Percentiles rank a stretch among this genome's conserved stretches.
Conservation (phyloP, 2,329 filamentous ascomycete species). For the Colletotrichum sp. region DNA sequence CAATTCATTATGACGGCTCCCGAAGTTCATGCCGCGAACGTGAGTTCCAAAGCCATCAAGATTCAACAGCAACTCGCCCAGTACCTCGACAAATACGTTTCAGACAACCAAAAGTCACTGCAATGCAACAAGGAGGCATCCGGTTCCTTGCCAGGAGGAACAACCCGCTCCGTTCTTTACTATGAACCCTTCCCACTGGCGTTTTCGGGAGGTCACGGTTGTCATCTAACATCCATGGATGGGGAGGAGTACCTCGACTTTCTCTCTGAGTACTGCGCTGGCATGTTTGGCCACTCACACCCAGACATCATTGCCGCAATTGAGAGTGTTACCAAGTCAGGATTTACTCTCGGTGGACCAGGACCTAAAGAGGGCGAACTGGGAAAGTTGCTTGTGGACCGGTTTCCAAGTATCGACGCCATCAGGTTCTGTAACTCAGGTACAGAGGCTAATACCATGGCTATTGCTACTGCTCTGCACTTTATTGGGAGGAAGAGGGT, state of each 20-base stretch:
- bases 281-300: slow-evolving; percentile 70
- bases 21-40: neutral
- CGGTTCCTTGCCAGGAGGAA: slow-evolving; percentile 46
- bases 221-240: slow-evolving; percentile 45
- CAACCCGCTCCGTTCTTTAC: slow-evolving; percentile 49
- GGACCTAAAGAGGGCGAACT: slow-evolving; percentile 55
- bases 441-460: slow-evolving; percentile 68
- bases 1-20: neutral
- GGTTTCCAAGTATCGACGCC: slow-evolving; percentile 57
- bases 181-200: slow-evolving; percentile 48
- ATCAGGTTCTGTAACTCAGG: slow-evolving; percentile 70
- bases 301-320: slow-evolving; percentile 57
- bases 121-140: slow-evolving; percentile 41
- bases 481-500: slow-evolving; percentile 51
- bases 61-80: neutral
- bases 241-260: slow-evolving; percentile 61
- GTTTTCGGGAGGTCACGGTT: slow-evolving; percentile 40
- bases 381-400: slow-evolving; percentile 54
- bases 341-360: slow-evolving; percentile 60
- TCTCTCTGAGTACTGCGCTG: slow-evolving; percentile 67
- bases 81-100: neutral
- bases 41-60: neutral
- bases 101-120: slow-evolving; percentile 41
- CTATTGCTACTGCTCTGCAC: slow-evolving; percentile 56
- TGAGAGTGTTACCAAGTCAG: slow-evolving; percentile 45